phyloP scores from a whole-genome alignment of 192 early-diverging fungal genomes.

The Backusella tarrabulga region DNA sequence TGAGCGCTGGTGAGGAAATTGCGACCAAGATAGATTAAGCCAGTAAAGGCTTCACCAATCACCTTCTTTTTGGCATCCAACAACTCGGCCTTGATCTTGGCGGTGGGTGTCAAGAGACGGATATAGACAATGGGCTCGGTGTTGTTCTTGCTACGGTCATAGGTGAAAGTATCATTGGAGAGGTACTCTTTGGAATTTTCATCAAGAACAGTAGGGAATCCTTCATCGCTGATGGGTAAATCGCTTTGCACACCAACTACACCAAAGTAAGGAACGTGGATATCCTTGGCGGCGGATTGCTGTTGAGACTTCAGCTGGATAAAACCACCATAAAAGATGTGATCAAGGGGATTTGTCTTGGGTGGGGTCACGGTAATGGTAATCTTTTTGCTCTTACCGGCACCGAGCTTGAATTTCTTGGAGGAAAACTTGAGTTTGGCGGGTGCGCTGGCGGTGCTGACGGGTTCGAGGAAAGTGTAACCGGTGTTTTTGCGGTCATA shows the following conservation, averaged over 20 bases:
- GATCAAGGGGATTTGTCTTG: conserved; percentile 29
- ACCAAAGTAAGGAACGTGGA: conserved; percentile 50
- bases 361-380: conserved; percentile 30
- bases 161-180: conserved; percentile 10
- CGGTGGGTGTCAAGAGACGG: conserved; percentile 25
- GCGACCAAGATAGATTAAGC: conserved; percentile 20
- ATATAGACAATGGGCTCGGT: conserved; percentile 11
- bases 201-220: conserved; percentile 3
- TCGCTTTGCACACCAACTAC: conserved; percentile 42
- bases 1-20: conserved; percentile 20
- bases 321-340: conserved; percentile 49
- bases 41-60: conserved; percentile 14
- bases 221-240: conserved; percentile 44
- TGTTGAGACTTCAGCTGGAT: conserved; percentile 34
- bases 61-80: conserved; percentile 29
- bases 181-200: conserved; percentile 8
- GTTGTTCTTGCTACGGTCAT: conserved; percentile 5
- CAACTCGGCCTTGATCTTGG: conserved; percentile 22
- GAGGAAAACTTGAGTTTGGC: conserved; percentile 25
- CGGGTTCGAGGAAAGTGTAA: conserved; percentile 20
- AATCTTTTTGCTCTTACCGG: conserved; percentile 20
- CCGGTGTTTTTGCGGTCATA: conserved; percentile 30
- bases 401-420: conserved; percentile 16
- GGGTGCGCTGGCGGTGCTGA: conserved; percentile 1
- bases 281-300: background rate